phyloP scores from a whole-genome alignment of 768 basidiomycete species.

The Coprinellus aureogranulatus region DNA sequence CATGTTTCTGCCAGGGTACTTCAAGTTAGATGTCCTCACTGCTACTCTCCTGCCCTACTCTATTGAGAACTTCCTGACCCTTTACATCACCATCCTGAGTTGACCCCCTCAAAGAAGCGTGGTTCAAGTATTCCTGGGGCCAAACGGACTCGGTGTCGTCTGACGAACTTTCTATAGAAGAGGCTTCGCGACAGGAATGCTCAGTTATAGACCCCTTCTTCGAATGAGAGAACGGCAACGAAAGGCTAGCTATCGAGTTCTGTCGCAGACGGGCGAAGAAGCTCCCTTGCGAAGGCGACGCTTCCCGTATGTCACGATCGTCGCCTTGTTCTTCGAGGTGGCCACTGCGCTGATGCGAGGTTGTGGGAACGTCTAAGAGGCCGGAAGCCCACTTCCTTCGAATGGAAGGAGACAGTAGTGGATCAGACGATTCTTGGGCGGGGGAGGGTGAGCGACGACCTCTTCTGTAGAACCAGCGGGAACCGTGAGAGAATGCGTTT shows the following conservation, averaged over 20 bases:
- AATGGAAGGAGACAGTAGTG: slow-evolving; percentile 37
- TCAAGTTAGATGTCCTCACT: not conserved
- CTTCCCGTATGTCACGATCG: not conserved
- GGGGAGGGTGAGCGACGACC: slow-evolving; percentile 36
- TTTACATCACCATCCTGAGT: not conserved
- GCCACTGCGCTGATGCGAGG: not conserved
- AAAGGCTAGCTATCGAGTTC: slow-evolving; percentile 4
- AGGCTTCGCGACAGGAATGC: not conserved
- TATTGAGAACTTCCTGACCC: not conserved
- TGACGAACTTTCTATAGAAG: slow-evolving; percentile 5
- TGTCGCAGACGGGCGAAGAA: slow-evolving; percentile 5
- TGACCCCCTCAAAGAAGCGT: not conserved
- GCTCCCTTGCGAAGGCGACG: slow-evolving; percentile 3
- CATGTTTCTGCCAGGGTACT: too few relatives aligned
- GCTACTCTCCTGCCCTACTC: not conserved
- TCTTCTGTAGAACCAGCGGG: slow-evolving; percentile 54
- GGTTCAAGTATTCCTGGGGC: not conserved
- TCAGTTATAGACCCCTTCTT: slow-evolving; percentile 1
- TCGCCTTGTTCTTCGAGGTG: not conserved
- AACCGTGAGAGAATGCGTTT: slow-evolving; percentile 59
- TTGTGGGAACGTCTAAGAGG: slow-evolving; percentile 26
- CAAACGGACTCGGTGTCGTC: slow-evolving; percentile 5
- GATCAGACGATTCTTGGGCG: slow-evolving; percentile 29
- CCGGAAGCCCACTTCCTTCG: slow-evolving; percentile 51
- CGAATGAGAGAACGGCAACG: not conserved